phyloP scores from a whole-genome alignment of 2,329 filamentous ascomycete species.

The Monosporascus sp. region DNA sequence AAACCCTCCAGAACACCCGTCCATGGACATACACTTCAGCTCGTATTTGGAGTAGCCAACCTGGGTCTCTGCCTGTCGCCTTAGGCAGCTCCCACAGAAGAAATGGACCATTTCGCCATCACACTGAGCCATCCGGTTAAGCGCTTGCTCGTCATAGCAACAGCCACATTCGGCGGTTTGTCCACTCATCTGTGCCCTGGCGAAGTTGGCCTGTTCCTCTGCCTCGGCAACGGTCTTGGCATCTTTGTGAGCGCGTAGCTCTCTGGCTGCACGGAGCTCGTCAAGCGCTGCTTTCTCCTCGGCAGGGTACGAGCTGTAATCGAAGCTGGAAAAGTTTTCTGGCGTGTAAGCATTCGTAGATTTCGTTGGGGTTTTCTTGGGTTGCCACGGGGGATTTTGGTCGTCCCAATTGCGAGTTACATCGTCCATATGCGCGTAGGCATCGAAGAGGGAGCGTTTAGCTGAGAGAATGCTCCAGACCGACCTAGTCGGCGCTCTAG shows the following conservation, averaged over 20 bases:
- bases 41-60: conserved; percentile 66
- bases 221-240: conserved; percentile 18
- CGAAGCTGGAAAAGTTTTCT: conserved; percentile 11
- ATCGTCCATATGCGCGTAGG: conserved; percentile 31
- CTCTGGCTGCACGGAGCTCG: conserved; percentile 36
- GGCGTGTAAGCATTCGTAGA: conserved; percentile 9
- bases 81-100: conserved; percentile 67
- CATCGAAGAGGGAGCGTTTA: conserved; percentile 27
- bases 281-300: conserved; percentile 26
- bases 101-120: conserved; percentile 52
- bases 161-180: conserved; percentile 64
- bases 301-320: conserved; percentile 9
- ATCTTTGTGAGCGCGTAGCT: conserved; percentile 22
- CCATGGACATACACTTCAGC: conserved; percentile 65
- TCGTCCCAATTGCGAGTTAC: conserved; percentile 14
- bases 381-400: conserved; percentile 13
- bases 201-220: conserved; percentile 33
- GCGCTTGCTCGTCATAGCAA: conserved; percentile 63
- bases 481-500: conserved; percentile 18
- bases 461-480: conserved; percentile 21
- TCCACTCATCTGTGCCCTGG: conserved; percentile 39
- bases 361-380: conserved; percentile 25
- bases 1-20: conserved; percentile 61
- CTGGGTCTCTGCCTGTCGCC: conserved; percentile 58
- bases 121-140: conserved; percentile 67